Evolutionary conservation across 345 rosid species (phyloP).

Genomic region (Nephelium lappaceum): DNA sequence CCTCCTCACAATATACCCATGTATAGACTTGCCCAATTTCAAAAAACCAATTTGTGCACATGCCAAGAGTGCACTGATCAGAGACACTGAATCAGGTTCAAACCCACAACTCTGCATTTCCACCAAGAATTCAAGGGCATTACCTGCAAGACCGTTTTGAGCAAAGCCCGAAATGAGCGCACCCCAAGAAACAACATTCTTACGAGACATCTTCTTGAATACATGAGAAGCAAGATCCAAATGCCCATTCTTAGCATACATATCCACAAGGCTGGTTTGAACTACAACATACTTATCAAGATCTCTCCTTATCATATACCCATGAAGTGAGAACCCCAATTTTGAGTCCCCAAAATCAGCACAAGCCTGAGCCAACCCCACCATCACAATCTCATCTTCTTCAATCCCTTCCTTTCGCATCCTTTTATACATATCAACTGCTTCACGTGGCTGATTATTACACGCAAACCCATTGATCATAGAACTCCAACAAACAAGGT

Average conservation of each 20-base stretch:
- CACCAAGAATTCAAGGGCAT: constrained; percentile 47
- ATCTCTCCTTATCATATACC: constrained; percentile 52
- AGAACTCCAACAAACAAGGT: constrained; percentile 73
- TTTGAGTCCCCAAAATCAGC: constrained; percentile 48
- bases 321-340: constrained; percentile 63
- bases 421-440: constrained; percentile 46
- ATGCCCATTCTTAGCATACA: constrained; percentile 71
- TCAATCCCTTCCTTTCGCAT: constrained; percentile 68
- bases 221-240: constrained; percentile 55
- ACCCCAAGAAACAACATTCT: constrained; percentile 58
- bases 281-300: constrained; percentile 40
- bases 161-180: constrained; percentile 68
- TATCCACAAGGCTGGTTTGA: constrained; percentile 66
- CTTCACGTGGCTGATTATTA: constrained; percentile 47
- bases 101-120: constrained; percentile 59
- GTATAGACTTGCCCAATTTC: constrained; percentile 58
- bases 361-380: constrained; percentile 74
- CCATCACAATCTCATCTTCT: constrained; percentile 56
- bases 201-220: constrained; percentile 46
- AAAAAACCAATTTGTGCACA: constrained; percentile 65
- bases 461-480: constrained; percentile 65
- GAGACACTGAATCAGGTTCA: constrained; percentile 56
- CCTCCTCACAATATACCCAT: constrained; percentile 56
- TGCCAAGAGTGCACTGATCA: constrained; percentile 53
- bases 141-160: constrained; percentile 56